A percentile compares a stretch with the other conserved stretches of the same genome.
Evolutionary conservation across 139 green algal genomes (phyloP).

Genomic region (Closterium sp.): DNA sequence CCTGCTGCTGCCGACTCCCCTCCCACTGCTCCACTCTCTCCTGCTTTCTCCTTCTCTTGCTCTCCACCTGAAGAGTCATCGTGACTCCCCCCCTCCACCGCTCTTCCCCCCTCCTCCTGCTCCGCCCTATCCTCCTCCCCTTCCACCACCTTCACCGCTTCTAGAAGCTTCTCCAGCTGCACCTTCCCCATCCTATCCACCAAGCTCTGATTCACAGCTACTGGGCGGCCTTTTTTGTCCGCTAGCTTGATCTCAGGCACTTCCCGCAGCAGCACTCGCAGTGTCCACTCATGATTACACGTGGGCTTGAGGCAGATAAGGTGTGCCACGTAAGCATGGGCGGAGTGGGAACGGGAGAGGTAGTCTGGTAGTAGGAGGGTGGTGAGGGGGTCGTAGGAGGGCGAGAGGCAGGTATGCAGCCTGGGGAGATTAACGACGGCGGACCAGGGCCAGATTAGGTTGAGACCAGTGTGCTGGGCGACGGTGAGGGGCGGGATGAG

Average conservation of each 20-base stretch:
- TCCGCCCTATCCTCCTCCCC: neutral
- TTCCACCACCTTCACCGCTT: neutral
- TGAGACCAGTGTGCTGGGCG: neutral
- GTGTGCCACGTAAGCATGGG: neutral
- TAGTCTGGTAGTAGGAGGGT: neutral
- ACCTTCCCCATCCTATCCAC: neutral
- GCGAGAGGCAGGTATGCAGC: neutral
- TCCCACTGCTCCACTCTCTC: neutral
- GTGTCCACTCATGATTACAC: neutral
- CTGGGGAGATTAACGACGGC: neutral
- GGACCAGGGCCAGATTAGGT: neutral
- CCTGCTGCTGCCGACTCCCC: too few species aligned
- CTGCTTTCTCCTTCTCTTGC: neutral
- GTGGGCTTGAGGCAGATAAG: neutral
- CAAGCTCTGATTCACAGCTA: neutral
- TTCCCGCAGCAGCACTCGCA: neutral
- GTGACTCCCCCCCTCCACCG: neutral
- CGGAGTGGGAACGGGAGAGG: neutral
- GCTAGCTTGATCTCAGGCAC: neutral
- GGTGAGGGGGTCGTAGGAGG: neutral
- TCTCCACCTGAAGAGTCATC: neutral
- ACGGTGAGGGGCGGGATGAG: neutral
- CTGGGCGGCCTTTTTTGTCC: neutral
- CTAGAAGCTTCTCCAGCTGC: neutral
- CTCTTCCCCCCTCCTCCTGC: neutral